Evolutionary conservation across 176 grass and related monocot species (phyloP).

Genomic region (Triticum monococcum): DNA sequence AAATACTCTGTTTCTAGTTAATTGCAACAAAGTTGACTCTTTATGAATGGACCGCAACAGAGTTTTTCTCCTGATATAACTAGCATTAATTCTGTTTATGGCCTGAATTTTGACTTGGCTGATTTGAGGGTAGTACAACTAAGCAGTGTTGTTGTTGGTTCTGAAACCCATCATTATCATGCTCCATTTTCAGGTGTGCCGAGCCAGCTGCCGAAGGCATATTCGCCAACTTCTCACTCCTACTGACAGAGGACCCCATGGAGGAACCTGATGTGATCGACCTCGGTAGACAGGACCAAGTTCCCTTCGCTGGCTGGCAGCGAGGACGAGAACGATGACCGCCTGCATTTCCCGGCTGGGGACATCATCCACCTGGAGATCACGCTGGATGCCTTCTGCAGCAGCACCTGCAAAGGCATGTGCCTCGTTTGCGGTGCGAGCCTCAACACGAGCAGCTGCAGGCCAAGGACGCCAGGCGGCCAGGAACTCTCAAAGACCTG

Average conservation of each 20-base stretch:
- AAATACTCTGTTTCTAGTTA: too few species aligned
- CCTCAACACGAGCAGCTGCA: not conserved
- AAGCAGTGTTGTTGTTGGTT: not conserved
- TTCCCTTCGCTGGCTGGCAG: not conserved
- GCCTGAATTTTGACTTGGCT: too few species aligned
- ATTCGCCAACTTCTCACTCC: slow-evolving; percentile 69
- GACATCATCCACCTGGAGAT: slow-evolving; percentile 64
- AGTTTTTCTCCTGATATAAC: too few species aligned
- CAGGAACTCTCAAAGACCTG: not conserved
- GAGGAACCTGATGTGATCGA: slow-evolving; percentile 60
- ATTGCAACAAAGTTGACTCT: too few species aligned
- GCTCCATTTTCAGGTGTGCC: slow-evolving; percentile 49
- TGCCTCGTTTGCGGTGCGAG: slow-evolving; percentile 20
- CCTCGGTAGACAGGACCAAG: slow-evolving; percentile 35
- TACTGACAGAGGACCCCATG: slow-evolving; percentile 20
- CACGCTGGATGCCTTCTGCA: slow-evolving; percentile 60
- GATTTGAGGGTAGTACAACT: not conserved
- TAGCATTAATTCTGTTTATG: too few species aligned
- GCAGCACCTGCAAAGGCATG: slow-evolving; percentile 57
- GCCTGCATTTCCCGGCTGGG: slow-evolving; percentile 62
- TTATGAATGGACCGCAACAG: too few species aligned
- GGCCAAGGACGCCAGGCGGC: not conserved
- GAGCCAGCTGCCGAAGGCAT: slow-evolving; percentile 60
- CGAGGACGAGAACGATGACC: slow-evolving; percentile 56
- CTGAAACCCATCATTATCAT: not conserved